A percentile compares a stretch with the other conserved stretches of the same genome.
Evolutionary conservation across 345 rosid species (phyloP).

Genomic region (Xanthoceras sorbifolium): DNA sequence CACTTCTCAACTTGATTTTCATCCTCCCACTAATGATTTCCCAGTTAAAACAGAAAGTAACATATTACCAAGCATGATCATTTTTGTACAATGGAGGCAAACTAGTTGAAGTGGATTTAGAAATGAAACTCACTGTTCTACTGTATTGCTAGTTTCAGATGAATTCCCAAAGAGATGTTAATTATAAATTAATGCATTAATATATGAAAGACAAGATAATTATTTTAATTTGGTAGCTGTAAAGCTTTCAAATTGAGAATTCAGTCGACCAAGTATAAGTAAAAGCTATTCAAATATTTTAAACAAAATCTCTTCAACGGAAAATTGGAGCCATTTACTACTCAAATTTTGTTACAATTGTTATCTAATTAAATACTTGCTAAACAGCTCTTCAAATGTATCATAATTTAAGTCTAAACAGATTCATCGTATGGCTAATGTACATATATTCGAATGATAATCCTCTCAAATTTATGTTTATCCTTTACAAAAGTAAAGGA

Average conservation of each 20-base stretch:
- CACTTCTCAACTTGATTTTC: too few relatives aligned
- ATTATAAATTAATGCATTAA: too few relatives aligned
- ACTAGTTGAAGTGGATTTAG: too few relatives aligned
- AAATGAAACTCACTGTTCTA: too few relatives aligned
- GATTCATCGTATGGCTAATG: neutral
- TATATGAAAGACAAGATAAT: neutral
- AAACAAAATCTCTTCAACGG: neutral
- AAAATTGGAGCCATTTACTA: neutral
- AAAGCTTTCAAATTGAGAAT: neutral
- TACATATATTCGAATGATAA: neutral
- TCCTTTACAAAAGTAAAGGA: slow-evolving; percentile 7
- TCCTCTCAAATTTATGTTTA: neutral
- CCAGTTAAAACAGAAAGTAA: too few relatives aligned
- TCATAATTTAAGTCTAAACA: neutral
- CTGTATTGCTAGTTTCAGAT: neutral
- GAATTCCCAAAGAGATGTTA: neutral
- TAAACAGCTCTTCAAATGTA: neutral
- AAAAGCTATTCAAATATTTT: neutral
- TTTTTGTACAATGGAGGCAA: too few relatives aligned
- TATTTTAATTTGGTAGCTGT: neutral
- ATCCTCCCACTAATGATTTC: too few relatives aligned
- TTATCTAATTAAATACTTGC: neutral
- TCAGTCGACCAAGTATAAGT: neutral
- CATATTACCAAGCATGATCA: too few relatives aligned
- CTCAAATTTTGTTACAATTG: neutral